Percentiles rank a stretch among this genome's conserved stretches.
Conservation (phyloP, 192 early-diverging fungal species). For the Linnemannia zychae region DNA sequence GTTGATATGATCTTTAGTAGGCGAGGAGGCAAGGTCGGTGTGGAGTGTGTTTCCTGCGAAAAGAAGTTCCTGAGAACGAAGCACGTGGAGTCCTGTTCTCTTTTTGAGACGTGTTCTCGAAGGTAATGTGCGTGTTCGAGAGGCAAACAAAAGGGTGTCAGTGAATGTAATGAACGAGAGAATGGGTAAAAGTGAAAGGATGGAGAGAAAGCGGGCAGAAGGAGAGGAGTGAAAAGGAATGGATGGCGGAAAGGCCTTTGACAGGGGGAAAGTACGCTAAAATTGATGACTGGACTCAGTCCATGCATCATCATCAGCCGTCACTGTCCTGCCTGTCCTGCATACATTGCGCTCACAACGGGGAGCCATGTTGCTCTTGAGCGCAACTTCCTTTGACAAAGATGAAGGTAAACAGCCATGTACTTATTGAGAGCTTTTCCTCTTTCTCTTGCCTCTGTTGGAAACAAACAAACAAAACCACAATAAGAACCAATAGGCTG, state of each 20-base stretch:
- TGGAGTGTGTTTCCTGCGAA: neutral
- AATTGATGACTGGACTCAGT: neutral
- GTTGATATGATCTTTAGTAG: neutral
- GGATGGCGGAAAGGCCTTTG: neutral
- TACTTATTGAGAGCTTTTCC: too few relatives aligned
- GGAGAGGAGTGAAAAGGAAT: neutral
- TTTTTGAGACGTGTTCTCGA: too few relatives aligned
- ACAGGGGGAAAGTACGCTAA: neutral
- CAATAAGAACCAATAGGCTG: too few relatives aligned
- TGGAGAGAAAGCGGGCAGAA: neutral
- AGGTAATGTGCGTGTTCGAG: neutral
- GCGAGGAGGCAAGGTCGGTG: neutral
- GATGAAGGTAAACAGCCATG: too few relatives aligned
- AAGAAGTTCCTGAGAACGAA: too few relatives aligned
- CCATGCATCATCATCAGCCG: neutral
- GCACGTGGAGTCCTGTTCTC: too few relatives aligned
- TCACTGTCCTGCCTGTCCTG: neutral
- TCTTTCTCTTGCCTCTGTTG: too few relatives aligned
- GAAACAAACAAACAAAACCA: too few relatives aligned
- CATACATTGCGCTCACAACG: too few relatives aligned
- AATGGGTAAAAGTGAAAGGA: neutral
- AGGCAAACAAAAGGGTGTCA: neutral
- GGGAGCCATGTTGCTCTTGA: too few relatives aligned
- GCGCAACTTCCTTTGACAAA: too few relatives aligned
- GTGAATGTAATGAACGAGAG: neutral